Evolutionary conservation across 2,329 filamentous ascomycete species (phyloP), one percentile per base, ranked within the genome.

Genomic region (Sporothrix luriei): DNA sequence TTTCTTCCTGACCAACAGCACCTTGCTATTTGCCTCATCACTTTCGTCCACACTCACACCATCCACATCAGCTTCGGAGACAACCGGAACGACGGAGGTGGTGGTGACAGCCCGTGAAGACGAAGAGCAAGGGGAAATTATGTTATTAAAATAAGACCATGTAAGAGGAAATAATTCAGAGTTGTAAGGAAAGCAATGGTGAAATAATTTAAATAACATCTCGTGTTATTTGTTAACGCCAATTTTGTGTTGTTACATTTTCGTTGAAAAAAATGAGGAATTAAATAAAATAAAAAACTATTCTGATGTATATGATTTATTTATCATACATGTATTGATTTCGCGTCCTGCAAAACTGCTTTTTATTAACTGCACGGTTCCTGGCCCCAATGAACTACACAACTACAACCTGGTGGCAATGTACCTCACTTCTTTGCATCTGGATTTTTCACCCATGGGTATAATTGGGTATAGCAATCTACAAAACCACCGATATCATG

Each of bases 11-110:
- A 13, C 62, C 62, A 66, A 66, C 62, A 66, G 43, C 29, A 10
- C 40, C 48, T 21, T 66, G 48, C 62, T 48, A 66, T 66, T 29
- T 66, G 29, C 48, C 62, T 33, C 9, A 29, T 19, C n/a, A 46
- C 19, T 14, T 29, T 26, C 61, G 33, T 6, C 61, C 14, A 65
- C 43, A 51, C 43, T 29, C 43, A 7, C 43, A n/a, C 33, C 61
- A 48, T 49, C 9, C 43, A 65, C 61, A 65, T 51, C 43, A 14
- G 55, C 24, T 3, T 29, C 24, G 43, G 61, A n/a, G 61, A 16
- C 5, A 9, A 33, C 33, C 6, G 33, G 9, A 29, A 33, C 33
- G 61, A 49, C 24, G 61, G 55, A n/a, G 24, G 9, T 21, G 43
- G 38, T 14, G 6, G 3, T 33, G 33, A 33, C 9, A 7, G 33